These are phyloP conservation scores for Cystobasidium tubakii DNA, from an alignment of 768 basidiomycete species.

Conservation along the genomic window DNA sequence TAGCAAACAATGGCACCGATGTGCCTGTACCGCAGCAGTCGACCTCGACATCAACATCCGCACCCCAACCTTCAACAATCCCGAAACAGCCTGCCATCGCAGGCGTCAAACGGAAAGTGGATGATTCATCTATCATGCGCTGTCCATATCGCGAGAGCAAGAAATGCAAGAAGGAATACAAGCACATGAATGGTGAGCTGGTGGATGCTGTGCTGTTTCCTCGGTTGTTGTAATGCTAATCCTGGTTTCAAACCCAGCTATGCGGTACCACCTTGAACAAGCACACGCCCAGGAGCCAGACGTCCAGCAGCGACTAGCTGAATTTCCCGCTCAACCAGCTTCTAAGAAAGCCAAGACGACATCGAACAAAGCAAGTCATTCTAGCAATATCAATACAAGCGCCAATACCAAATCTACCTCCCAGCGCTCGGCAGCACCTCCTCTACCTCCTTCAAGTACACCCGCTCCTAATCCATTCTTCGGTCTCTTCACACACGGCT, in stretches of 20 bases:
- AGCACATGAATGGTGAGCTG: constrained; percentile 25
- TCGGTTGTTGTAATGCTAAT: too few relatives aligned
- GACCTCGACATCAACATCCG: neutral
- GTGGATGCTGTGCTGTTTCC: neutral
- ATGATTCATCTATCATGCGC: neutral
- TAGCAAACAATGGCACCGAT: neutral
- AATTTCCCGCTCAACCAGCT: constrained; percentile 11
- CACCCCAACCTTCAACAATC: constrained; percentile 4
- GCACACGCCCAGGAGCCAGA: constrained; percentile 22
- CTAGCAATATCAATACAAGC: neutral
- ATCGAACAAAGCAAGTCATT: neutral
- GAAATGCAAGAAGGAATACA: constrained; percentile 22
- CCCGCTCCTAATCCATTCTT: constrained; percentile 6
- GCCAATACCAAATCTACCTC: neutral
- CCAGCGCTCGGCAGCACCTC: neutral
- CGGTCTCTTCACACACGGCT: constrained; percentile 30
- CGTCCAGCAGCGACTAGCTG: neutral
- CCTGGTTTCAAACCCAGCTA: neutral
- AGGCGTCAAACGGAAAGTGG: constrained; percentile 23
- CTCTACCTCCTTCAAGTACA: neutral
- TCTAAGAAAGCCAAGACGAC: constrained; percentile 2
- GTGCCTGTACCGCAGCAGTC: constrained; percentile 17
- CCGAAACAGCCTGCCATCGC: neutral
- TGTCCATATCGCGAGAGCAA: constrained; percentile 29
- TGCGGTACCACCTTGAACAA: constrained; percentile 31